Evolutionary conservation across 768 basidiomycete species (phyloP).

Genomic region (Lanmaoa rubissima): DNA sequence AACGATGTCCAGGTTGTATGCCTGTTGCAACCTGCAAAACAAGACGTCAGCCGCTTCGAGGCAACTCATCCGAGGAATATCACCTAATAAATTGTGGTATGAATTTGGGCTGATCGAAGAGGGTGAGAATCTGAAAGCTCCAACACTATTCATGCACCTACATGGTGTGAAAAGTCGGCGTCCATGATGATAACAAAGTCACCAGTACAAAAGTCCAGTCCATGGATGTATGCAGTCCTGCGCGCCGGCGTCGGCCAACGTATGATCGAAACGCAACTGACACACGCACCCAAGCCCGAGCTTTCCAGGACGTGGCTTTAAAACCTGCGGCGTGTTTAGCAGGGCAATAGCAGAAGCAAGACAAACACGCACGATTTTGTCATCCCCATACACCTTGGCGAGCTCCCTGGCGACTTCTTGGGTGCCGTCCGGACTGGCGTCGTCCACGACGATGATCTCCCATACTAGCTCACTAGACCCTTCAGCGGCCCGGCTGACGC

Average conservation of each 20-base stretch:
- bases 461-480: conserved; percentile 63
- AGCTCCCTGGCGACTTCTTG: conserved; percentile 84
- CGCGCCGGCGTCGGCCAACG: conserved; percentile 9
- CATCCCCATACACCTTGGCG: conserved; percentile 76
- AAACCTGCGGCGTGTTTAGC: conserved; percentile 45
- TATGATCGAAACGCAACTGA: neutral
- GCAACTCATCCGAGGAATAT: neutral
- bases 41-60: conserved; percentile 1
- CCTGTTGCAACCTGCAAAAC: conserved; percentile 63
- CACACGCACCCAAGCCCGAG: conserved; percentile 76
- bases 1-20: conserved; percentile 89
- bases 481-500: conserved; percentile 14
- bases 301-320: conserved; percentile 88
- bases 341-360: neutral
- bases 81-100: conserved; percentile 90
- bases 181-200: conserved; percentile 98
- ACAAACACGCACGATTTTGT: conserved; percentile 62
- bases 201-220: conserved; percentile 83
- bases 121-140: conserved; percentile 2
- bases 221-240: conserved; percentile 92
- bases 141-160: conserved; percentile 37
- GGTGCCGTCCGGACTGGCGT: conserved; percentile 90
- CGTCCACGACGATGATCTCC: conserved; percentile 91
- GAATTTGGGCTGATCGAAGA: conserved; percentile 75
- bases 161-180: conserved; percentile 94